phyloP scores from a whole-genome alignment of 2,329 filamentous ascomycete genomes.

The Thermothelomyces thermophilus region DNA sequence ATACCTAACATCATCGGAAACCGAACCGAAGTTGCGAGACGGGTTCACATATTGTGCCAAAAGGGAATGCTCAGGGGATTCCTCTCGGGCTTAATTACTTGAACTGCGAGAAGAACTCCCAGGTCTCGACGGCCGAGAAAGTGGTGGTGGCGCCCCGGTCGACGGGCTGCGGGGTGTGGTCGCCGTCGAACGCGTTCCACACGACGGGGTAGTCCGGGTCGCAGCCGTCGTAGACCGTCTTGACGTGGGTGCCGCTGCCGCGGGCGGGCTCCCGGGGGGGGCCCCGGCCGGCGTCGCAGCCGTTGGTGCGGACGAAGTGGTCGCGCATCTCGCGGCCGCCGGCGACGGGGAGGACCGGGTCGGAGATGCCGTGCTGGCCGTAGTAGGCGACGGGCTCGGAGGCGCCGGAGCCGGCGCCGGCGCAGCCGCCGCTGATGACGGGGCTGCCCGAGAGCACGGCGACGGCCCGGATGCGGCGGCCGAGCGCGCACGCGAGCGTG shows the following conservation, averaged over 20 bases:
- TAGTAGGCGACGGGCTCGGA: conserved; percentile 19
- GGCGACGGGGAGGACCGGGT: conserved; percentile 13
- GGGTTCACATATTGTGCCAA: too few relatives aligned
- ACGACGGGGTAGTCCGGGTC: not conserved
- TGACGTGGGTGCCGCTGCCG: not conserved
- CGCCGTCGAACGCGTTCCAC: conserved; percentile 3
- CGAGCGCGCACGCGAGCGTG: conserved; percentile 36
- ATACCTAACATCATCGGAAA: too few relatives aligned
- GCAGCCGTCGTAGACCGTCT: conserved; percentile 1
- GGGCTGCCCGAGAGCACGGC: conserved; percentile 17
- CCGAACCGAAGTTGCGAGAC: too few relatives aligned
- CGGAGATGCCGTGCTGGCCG: conserved; percentile 16
- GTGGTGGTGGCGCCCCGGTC: not conserved
- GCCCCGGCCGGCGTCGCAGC: conserved; percentile 6
- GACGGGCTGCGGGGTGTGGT: conserved; percentile 1
- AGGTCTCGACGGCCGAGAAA: conserved; percentile 1
- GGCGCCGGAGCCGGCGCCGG: conserved; percentile 15
- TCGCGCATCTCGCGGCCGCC: conserved; percentile 19
- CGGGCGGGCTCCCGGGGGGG: not conserved
- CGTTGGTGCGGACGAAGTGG: conserved; percentile 17
- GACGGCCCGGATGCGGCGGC: conserved; percentile 34
- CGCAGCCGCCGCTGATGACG: conserved; percentile 14
- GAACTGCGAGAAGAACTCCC: conserved; percentile 11
- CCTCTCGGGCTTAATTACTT: not conserved
- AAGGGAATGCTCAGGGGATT: too few relatives aligned